Base-by-base conservation (phyloP, 2,329 filamentous ascomycete genomes). In the Furcasterigmium furcatum region DNA sequence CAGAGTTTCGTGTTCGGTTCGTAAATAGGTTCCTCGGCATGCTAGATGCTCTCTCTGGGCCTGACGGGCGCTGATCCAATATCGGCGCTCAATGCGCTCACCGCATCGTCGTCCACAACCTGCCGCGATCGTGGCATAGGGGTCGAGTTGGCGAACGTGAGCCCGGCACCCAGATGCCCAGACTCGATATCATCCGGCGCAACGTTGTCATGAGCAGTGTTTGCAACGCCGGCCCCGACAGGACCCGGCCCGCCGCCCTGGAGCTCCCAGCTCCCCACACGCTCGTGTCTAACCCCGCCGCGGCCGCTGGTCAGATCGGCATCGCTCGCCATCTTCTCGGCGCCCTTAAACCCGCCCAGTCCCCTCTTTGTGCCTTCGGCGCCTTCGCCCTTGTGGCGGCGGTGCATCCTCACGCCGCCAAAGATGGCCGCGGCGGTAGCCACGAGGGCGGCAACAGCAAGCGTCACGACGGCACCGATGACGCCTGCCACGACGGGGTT, bases 201-300 rank as follows among this genome's bases (percentile, higher is more conserved):
- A 53, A 38, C n/a, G 8, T 36, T 16, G 34, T 36, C 18, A 4
- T 50, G 45, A 9, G n/a, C 34, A 16, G 34, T 18, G 5, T 18
- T 18, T 6, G 34, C 34, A 18, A 14, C 34, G 10, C 34, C 34
- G 24, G 7, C 24, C 24, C 24, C n/a, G n/a, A n/a, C n/a, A n/a
- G n/a, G n/a, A n/a, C n/a, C n/a, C n/a, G n/a, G n/a, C n/a, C 18
- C 34, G 14, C 57, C 59, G 20, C 55, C 53, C 2, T 57, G 53
- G 43, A 78, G 57, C 52, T 78, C 74, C 74, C 74, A 77, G 55
- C 74, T 76, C 2, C 73, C 74, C 13, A 71, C 56, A 7, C 74
- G 66, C 51, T 72, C 73, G 27, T 76, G 71, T 4, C 62, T 61
- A 5, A 52, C 58, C 1, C 74, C 74, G 7, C 57, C 57, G 36